Conservation (phyloP, 495 filamentous ascomycete species). For the Penicilliopsis zonata region DNA sequence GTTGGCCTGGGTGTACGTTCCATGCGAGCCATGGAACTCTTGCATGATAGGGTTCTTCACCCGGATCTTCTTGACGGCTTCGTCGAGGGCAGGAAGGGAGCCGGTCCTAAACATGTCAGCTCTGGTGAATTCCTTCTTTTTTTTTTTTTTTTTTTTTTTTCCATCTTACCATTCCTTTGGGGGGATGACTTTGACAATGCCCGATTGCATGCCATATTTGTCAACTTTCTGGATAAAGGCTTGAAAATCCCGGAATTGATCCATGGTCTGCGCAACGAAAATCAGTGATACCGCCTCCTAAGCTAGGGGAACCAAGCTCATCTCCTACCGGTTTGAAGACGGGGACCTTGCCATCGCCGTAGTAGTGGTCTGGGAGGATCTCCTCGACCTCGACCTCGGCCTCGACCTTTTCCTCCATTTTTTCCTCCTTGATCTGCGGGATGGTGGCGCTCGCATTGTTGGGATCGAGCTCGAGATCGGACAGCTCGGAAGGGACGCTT, state of each 20-base stretch:
- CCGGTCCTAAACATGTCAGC: constrained; percentile 41
- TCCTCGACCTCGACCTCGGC: constrained; percentile 51
- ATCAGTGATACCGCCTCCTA: constrained; percentile 6
- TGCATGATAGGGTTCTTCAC: constrained; percentile 97
- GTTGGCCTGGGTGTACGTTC: constrained; percentile 91
- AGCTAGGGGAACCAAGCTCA: neutral
- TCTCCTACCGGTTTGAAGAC: constrained; percentile 86
- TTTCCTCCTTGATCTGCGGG: constrained; percentile 11
- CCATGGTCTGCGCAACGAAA: constrained; percentile 50
- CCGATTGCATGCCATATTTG: constrained; percentile 91
- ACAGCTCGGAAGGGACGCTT: constrained; percentile 31
- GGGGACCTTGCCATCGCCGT: constrained; percentile 72
- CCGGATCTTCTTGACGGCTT: constrained; percentile 78
- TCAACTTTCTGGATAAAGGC: constrained; percentile 79
- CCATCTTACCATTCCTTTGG: constrained; percentile 90
- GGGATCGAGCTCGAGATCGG: constrained; percentile 32
- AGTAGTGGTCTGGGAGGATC: constrained; percentile 78
- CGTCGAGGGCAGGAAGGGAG: constrained; percentile 61
- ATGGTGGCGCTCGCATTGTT: constrained; percentile 9
- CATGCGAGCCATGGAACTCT: constrained; percentile 88
- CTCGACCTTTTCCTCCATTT: no score
- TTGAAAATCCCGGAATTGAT: constrained; percentile 86
- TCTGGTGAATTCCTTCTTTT: no score
- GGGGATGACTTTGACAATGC: constrained; percentile 91
- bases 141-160: no score